Conservation (phyloP, 139 green algal genomes). For the Edaphochlamys debaryana region DNA sequence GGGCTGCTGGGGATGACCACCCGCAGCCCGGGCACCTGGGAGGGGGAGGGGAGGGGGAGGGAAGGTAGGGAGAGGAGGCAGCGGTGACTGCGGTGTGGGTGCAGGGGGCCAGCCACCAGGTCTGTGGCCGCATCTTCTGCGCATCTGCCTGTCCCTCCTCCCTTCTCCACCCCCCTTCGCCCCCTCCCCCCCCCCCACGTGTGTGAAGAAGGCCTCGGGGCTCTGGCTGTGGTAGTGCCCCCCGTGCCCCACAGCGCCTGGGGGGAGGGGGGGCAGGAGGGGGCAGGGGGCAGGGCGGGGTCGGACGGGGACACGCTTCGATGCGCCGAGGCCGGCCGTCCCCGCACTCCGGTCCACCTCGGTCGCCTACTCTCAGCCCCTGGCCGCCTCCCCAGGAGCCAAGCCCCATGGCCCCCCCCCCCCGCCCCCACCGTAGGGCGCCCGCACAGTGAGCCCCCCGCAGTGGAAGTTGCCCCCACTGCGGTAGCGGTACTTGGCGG, state of each 20-base stretch:
- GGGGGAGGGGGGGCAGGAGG: neutral
- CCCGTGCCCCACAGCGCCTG: slow-evolving; percentile 93
- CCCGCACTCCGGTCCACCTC: no score
- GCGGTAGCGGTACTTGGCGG: slow-evolving; percentile 93
- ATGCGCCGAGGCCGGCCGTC: no score
- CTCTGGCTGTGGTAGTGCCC: slow-evolving; percentile 96
- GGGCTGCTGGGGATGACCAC: slow-evolving; percentile 82
- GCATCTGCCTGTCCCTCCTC: neutral
- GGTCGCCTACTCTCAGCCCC: no score
- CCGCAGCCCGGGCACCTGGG: slow-evolving; percentile 79
- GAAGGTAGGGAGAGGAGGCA: slow-evolving; percentile 33
- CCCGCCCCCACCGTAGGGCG: slow-evolving; percentile 77
- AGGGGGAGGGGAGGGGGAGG: neutral
- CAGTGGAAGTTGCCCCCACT: slow-evolving; percentile 83
- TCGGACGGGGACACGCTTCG: no score
- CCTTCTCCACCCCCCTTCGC: neutral
- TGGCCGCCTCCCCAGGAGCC: no score
- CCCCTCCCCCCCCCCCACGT: slow-evolving; percentile 85
- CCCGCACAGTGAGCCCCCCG: slow-evolving; percentile 89
- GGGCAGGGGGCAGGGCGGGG: neutral
- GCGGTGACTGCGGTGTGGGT: neutral
- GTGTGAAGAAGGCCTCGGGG: slow-evolving; percentile 95
- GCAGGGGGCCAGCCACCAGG: neutral
- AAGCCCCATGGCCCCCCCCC: neutral
- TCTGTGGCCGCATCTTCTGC: no score